Base-by-base conservation (phyloP, 768 basidiomycete species). In the Tricholoma matsutake region DNA sequence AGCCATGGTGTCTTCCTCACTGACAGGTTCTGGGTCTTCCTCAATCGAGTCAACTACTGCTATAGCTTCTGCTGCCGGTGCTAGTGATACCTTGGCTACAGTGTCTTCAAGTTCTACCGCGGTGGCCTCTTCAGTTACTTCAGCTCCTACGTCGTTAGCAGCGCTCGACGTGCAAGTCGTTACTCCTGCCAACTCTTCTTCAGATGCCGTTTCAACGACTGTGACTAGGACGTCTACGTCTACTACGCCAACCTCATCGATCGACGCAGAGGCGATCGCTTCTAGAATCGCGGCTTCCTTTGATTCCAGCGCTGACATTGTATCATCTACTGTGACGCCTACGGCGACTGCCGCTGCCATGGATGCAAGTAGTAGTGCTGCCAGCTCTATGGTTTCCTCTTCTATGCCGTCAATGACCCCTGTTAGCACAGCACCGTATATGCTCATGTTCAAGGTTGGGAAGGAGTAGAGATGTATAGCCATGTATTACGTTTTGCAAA, bases 351-450 rank as follows among this genome's bases (percentile, higher is more conserved):
- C 62, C n/a, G 22, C 52, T 14, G 47, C 58, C 16, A 18, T 53
- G 29, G 49, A 29, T 2, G 56, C 57, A 2, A 52, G 11, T 4
- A 53, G 31, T 31, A 18, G 31, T 11, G 6, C n/a, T 18, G 4
- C 29, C 16, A 32, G 51, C 51, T 32, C 51, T 2, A 60, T 62
- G 13, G 39, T 52, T 32, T 41, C 58, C 22, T 31, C 67, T 34
- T 61, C 69, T 54, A 53, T 66, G 45, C 63, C 64, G 6, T 59
- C 61, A 10, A 61, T 64, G 61, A 72, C 72, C n/a, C 66, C 72
- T 25, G 67, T 72, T 25, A 68, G 67, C 31, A 76, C 76, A 16
- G 75, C 69, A 34, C 77, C 73, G 7, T 78, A 78, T 62, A 64
- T 68, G 61, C 79, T 76, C 75, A 72, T 68, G 65, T 80, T 80